Percentiles rank a stretch among this genome's conserved stretches.
Conservation (phyloP, 768 basidiomycete genomes). For the Termitomyces heimii region DNA sequence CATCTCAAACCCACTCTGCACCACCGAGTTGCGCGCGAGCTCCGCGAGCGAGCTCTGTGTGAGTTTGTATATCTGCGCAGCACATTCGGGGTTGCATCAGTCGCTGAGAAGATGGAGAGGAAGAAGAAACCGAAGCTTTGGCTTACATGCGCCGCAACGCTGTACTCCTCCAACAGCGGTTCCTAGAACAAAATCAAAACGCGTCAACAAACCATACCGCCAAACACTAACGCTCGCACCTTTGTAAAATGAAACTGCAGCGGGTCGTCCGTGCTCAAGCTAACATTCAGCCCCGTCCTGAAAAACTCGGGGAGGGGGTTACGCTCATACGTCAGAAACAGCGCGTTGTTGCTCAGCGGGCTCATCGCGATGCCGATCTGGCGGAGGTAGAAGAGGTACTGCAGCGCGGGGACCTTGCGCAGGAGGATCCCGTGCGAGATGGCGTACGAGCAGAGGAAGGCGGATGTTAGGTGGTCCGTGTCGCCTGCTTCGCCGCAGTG, state of each 20-base stretch:
- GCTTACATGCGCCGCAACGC: slow-evolving; percentile 91
- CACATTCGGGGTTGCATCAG: too few relatives aligned
- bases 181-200: slow-evolving; percentile 46
- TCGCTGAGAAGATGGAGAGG: not conserved
- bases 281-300: slow-evolving; percentile 92
- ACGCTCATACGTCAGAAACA: slow-evolving; percentile 94
- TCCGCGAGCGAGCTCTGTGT: slow-evolving; percentile 94
- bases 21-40: slow-evolving; percentile 95
- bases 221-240: too few relatives aligned
- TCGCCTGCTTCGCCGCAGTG: slow-evolving; percentile 99
- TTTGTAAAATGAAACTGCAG: slow-evolving; percentile 99
- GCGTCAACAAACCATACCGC: not conserved
- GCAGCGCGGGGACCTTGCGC: slow-evolving; percentile 94
- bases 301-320: slow-evolving; percentile 98
- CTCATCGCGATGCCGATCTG: slow-evolving; percentile 99
- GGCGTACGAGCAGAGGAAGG: slow-evolving; percentile 94
- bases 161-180: slow-evolving; percentile 94
- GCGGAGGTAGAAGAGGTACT: slow-evolving; percentile 96
- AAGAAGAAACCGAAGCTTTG: too few relatives aligned
- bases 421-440: slow-evolving; percentile 99
- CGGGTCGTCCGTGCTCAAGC: slow-evolving; percentile 92
- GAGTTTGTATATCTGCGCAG: slow-evolving; percentile 98
- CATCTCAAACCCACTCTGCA: slow-evolving; percentile 98
- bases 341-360: slow-evolving; percentile 94
- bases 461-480: slow-evolving; percentile 93